Evolutionary conservation across 768 basidiomycete genomes (phyloP).

Genomic region (Tephrocybe sp.): DNA sequence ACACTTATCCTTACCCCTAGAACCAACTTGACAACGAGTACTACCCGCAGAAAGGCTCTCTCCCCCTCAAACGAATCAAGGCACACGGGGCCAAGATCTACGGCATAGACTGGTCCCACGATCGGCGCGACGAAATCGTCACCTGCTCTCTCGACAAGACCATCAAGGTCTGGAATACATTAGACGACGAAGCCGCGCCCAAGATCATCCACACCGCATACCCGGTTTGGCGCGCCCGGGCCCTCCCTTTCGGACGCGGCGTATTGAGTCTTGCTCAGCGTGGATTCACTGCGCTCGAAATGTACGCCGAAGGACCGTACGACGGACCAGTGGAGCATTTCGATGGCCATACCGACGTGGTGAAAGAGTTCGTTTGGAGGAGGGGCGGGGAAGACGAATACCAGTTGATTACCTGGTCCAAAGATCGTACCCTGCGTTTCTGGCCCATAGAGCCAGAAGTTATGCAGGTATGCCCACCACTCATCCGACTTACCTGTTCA

Average conservation of each 20-base stretch:
- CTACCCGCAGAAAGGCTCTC: slow-evolving; percentile 76
- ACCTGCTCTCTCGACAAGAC: slow-evolving; percentile 95
- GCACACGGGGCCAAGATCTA: slow-evolving; percentile 95
- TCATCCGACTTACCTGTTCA: neutral
- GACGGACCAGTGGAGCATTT: slow-evolving; percentile 68
- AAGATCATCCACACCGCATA: slow-evolving; percentile 70
- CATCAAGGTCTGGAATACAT: slow-evolving; percentile 82
- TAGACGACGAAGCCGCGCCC: slow-evolving; percentile 31
- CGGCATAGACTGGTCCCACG: slow-evolving; percentile 95
- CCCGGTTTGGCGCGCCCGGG: slow-evolving; percentile 93
- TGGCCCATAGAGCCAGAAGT: slow-evolving; percentile 81
- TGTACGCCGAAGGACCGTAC: slow-evolving; percentile 57
- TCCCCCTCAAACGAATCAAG: slow-evolving; percentile 70
- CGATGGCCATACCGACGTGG: slow-evolving; percentile 89
- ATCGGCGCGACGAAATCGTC: slow-evolving; percentile 72
- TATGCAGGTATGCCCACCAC: slow-evolving; percentile 52
- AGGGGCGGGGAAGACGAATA: slow-evolving; percentile 58
- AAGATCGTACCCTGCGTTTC: slow-evolving; percentile 87
- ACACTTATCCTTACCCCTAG: neutral
- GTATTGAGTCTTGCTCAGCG: slow-evolving; percentile 87
- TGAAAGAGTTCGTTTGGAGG: slow-evolving; percentile 98
- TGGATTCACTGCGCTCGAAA: slow-evolving; percentile 79
- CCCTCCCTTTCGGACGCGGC: slow-evolving; percentile 90
- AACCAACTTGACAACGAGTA: neutral
- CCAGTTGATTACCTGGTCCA: slow-evolving; percentile 72